These are phyloP conservation scores for Nothophoma quercina DNA, from an alignment of 2,329 filamentous ascomycete species.

Conservation along the genomic window DNA sequence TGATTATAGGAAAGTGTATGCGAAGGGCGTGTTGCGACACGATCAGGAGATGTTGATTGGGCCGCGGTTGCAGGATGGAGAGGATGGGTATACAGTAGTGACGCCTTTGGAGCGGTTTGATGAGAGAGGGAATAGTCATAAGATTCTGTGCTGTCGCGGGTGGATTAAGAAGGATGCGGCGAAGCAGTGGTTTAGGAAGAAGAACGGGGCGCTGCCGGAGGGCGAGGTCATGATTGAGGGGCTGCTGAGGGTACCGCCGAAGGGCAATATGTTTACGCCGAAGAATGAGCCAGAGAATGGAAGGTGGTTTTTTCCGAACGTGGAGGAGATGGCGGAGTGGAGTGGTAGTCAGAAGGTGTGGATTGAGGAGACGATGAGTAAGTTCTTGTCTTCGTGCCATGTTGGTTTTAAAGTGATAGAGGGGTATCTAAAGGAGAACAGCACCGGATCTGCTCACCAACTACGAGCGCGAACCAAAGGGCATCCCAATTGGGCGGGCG, in stretches of 20 bases:
- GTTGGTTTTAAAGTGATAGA: background rate
- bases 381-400: constrained; percentile 19
- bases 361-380: constrained; percentile 96
- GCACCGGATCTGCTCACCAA: constrained; percentile 80
- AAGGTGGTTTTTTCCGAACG: constrained; percentile 95
- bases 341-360: constrained; percentile 87
- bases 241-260: constrained; percentile 85
- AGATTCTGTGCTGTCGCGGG: constrained; percentile 85
- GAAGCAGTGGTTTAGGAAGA: constrained; percentile 65
- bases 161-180: constrained; percentile 86
- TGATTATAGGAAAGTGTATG: constrained; percentile 85
- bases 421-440: constrained; percentile 52
- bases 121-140: constrained; percentile 56
- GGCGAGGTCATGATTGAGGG: constrained; percentile 84
- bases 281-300: constrained; percentile 82
- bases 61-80: constrained; percentile 85
- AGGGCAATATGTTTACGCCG: constrained; percentile 98
- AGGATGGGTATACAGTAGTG: constrained; percentile 89
- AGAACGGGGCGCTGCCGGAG: constrained; percentile 67
- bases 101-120: constrained; percentile 82
- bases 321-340: constrained; percentile 85
- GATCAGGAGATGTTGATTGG: constrained; percentile 97
- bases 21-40: constrained; percentile 77
- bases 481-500: constrained; percentile 86
- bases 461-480: constrained; percentile 78